A percentile compares a stretch with the other conserved stretches of the same genome.
Evolutionary conservation across 805 yeast species (phyloP).

Genomic region (Pichia sporocuriosa): DNA sequence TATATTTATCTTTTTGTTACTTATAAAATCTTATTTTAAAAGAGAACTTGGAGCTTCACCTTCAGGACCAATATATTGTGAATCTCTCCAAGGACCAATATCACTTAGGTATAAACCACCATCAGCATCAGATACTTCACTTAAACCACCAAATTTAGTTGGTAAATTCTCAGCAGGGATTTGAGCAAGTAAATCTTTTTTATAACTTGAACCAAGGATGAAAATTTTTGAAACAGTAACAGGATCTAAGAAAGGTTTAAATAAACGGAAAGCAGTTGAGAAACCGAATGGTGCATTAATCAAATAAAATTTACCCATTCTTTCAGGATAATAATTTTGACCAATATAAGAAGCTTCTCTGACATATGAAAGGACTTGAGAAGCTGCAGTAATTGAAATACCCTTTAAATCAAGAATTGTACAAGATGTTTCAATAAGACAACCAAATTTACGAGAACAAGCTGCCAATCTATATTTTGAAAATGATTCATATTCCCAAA

Average conservation of each 20-base stretch:
- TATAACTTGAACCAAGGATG: constrained; percentile 74
- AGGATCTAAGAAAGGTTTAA: constrained; percentile 94
- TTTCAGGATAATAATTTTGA: constrained; percentile 96
- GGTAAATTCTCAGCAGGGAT: constrained; percentile 93
- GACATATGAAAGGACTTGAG: constrained; percentile 80
- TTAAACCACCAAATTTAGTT: constrained; percentile 78
- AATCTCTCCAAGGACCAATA: constrained; percentile 96
- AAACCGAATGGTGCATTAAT: constrained; percentile 98
- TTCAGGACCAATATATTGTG: constrained; percentile 84
- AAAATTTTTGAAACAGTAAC: constrained; percentile 94
- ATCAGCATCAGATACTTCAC: constrained; percentile 56
- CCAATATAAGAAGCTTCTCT: constrained; percentile 91
- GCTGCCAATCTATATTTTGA: constrained; percentile 84
- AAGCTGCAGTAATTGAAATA: constrained; percentile 76
- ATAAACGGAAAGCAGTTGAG: constrained; percentile 83
- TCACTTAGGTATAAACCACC: constrained; percentile 86
- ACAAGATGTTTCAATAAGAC: constrained; percentile 89
- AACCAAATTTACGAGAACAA: constrained; percentile 75
- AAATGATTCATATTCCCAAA: constrained; percentile 96
- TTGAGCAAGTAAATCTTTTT: constrained; percentile 80
- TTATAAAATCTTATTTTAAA: not conserved
- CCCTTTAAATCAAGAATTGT: constrained; percentile 95
- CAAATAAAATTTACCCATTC: constrained; percentile 96
- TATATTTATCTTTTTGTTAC: no score
- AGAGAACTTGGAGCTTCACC: constrained; percentile 72